phyloP scores from a whole-genome alignment of 805 yeast genomes.

The Scheffersomyces lignosus region DNA sequence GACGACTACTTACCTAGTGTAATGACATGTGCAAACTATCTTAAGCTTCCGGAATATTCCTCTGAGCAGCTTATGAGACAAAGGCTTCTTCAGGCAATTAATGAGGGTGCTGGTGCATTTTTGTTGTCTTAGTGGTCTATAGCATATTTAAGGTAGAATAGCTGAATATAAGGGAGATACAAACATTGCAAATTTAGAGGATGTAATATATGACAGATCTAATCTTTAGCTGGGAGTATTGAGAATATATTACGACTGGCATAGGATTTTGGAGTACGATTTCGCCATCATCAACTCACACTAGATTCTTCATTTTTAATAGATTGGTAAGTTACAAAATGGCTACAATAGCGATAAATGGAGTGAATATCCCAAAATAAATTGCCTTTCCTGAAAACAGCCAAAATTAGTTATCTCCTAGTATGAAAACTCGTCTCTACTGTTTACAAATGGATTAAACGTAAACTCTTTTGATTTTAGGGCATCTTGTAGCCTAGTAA shows the following conservation, averaged over 20 bases:
- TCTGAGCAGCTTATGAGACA: conserved; percentile 56
- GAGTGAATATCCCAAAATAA: too few species aligned
- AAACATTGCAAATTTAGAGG: conserved; percentile 69
- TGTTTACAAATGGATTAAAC: too few species aligned
- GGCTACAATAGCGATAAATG: too few species aligned
- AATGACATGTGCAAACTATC: conserved; percentile 96
- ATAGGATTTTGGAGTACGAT: too few species aligned
- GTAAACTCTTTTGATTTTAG: too few species aligned
- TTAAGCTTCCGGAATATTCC: conserved; percentile 84
- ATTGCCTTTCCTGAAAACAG: too few species aligned
- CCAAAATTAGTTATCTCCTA: too few species aligned
- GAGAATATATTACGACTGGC: not conserved
- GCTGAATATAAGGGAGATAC: conserved; percentile 61
- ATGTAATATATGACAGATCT: conserved; percentile 45
- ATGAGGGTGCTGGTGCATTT: conserved; percentile 88
- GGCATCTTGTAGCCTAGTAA: too few species aligned
- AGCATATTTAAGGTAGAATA: conserved; percentile 44
- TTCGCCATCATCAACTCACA: too few species aligned
- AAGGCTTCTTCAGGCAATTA: conserved; percentile 67
- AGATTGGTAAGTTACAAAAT: too few species aligned
- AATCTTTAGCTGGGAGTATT: not conserved
- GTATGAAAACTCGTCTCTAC: too few species aligned
- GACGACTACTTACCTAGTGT: conserved; percentile 93
- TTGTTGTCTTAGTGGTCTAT: conserved; percentile 55
- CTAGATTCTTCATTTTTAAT: too few species aligned